Conservation (phyloP, 371 early-diverging fungal species). For the Rhizopus microsporus region DNA sequence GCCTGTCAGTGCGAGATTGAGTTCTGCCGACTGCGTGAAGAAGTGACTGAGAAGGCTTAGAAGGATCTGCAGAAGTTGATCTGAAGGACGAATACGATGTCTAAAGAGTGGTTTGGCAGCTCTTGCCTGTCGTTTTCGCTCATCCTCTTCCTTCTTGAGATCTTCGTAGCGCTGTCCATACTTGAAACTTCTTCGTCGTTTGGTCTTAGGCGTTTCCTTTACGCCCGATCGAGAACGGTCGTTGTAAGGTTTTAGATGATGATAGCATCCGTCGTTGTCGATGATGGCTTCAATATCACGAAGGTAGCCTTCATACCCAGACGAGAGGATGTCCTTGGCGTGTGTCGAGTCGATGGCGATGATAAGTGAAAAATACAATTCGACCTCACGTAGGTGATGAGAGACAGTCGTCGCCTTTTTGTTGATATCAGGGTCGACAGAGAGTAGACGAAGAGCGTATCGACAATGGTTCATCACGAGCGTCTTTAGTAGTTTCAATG, state of each 20-base stretch:
- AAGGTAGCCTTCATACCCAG: slow-evolving; percentile 80
- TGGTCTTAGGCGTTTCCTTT: slow-evolving; percentile 35
- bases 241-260: slow-evolving; percentile 38
- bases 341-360: slow-evolving; percentile 61
- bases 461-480: slow-evolving; percentile 78
- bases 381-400: slow-evolving; percentile 69
- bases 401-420: slow-evolving; percentile 47
- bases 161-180: slow-evolving; percentile 57
- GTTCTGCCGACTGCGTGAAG: slow-evolving; percentile 84
- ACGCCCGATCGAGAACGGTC: slow-evolving; percentile 17
- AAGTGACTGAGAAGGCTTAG: slow-evolving; percentile 70
- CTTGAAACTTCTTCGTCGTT: slow-evolving; percentile 60
- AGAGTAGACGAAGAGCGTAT: slow-evolving; percentile 70
- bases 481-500: slow-evolving; percentile 77
- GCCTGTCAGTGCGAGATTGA: slow-evolving; percentile 90
- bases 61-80: slow-evolving; percentile 67
- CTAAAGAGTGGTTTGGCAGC: slow-evolving; percentile 10
- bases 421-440: slow-evolving; percentile 59
- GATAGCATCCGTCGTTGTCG: slow-evolving; percentile 65
- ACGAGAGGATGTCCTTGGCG: slow-evolving; percentile 52
- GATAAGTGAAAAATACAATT: slow-evolving; percentile 72
- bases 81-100: slow-evolving; percentile 61
- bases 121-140: slow-evolving; percentile 12
- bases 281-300: slow-evolving; percentile 72
- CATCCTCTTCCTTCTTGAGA: slow-evolving; percentile 18